Conservation (phyloP, 768 basidiomycete genomes). For the Coprinellus aureogranulatus region DNA sequence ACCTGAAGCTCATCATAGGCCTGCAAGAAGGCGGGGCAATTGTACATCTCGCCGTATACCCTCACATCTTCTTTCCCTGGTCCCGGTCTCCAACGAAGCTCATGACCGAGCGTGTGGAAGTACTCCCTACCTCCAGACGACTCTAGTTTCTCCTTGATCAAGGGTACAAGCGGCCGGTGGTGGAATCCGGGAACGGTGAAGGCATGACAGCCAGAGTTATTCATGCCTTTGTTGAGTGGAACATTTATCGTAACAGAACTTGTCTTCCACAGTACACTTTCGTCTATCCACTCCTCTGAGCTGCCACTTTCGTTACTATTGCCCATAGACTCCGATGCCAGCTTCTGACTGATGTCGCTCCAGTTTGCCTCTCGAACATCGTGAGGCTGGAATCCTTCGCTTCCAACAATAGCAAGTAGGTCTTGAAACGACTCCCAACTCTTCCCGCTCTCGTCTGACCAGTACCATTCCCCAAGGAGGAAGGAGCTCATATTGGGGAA, state of each 20-base stretch:
- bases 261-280: not conserved
- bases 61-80: conserved; percentile 10
- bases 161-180: conserved; percentile 19
- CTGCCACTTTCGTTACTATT: not conserved
- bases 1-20: conserved; percentile 25
- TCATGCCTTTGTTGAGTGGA: not conserved
- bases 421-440: not conserved
- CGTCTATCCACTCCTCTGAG: not conserved
- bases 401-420: not conserved
- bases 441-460: not conserved
- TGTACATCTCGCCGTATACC: conserved; percentile 28
- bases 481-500: not conserved
- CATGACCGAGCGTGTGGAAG: conserved; percentile 29
- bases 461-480: not conserved
- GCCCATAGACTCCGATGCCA: not conserved
- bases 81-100: conserved; percentile 5
- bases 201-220: not conserved
- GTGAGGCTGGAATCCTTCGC: not conserved
- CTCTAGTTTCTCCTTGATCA: conserved; percentile 23
- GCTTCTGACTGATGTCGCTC: not conserved
- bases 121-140: conserved; percentile 11
- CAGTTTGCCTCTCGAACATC: not conserved
- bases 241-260: not conserved
- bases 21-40: conserved; percentile 26
- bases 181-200: conserved; percentile 24